phyloP scores from a whole-genome alignment of 2,329 filamentous ascomycete genomes.

The Blastomyces gilchristii region DNA sequence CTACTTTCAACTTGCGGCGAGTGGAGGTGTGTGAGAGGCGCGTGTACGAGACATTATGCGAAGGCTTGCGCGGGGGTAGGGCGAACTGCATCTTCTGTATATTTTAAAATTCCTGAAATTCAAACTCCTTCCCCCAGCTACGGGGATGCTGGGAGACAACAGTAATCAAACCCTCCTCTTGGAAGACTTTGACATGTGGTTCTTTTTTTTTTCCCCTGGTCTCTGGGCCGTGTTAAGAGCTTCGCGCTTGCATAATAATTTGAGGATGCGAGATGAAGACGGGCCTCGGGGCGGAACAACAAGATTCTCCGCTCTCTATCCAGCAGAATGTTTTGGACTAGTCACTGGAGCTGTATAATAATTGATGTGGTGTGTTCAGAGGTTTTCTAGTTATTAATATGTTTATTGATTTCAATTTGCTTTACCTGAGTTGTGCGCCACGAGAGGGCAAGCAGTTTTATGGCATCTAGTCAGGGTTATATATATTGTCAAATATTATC shows the following conservation, averaged over 20 bases:
- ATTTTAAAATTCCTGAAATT: background rate
- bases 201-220: background rate
- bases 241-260: background rate
- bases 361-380: background rate
- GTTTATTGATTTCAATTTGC: background rate
- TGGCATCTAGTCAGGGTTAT: background rate
- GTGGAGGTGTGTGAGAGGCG: constrained; percentile 35
- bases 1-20: constrained; percentile 52
- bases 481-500: background rate
- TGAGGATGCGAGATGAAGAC: too few species aligned
- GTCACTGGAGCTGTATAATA: background rate
- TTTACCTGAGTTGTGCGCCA: background rate
- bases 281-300: constrained; percentile 3
- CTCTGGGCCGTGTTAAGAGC: background rate
- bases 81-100: constrained; percentile 66
- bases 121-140: background rate
- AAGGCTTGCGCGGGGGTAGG: constrained; percentile 74
- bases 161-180: constrained; percentile 1
- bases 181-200: background rate
- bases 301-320: background rate
- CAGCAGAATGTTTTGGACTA: background rate
- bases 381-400: background rate
- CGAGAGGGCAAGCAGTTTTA: background rate
- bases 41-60: constrained; percentile 61
- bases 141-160: constrained; percentile 1